Base-by-base conservation (phyloP, 2,329 filamentous ascomycete genomes). In the Paracorniculantispora psalliotae region DNA sequence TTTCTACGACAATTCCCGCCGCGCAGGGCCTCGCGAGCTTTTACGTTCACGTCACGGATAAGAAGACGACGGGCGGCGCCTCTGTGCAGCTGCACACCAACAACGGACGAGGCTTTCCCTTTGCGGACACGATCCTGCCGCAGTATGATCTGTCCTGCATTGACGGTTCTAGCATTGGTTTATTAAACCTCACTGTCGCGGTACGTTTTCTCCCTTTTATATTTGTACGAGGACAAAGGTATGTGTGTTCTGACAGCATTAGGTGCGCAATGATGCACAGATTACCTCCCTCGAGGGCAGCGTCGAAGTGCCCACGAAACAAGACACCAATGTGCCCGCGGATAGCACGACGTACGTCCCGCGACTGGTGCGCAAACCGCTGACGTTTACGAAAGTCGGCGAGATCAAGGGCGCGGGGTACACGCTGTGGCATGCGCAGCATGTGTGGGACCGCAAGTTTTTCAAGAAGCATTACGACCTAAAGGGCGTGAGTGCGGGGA, bases 21-120 rank as follows among this genome's bases (percentile, higher is more conserved):
- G 37, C 61, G 3, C 65, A 65, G 26, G 48, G 48, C 6, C 63
- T 69, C 59, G 62, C 64, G 57, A 64, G 61, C 21, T 69, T 70
- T 51, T 28, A 63, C 56, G 64, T 71, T 17, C 60, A 64, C 47
- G 39, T 70, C 25, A 64, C 47, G 17, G 65, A 61, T 17, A 51
- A 51, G 43, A 12, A 46, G 26, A 17, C 15, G 15, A 33, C 28
- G 15, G 48, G 48, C 3, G 4, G 17, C 23, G 35, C 33, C 12
- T 33, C 48, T 23, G 33, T 23, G n/a, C n/a, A n/a, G 4, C 19
- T 33, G 12, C 21, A 51, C 28, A 51, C 48, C 15, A 51, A 51
- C n/a, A 37, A 37, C 13, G 48, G 48, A 5, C 19, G n/a, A 12
- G 48, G 48, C 30, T 51, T 51, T 30, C 48, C 26, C 7, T 51